Base-by-base conservation (phyloP, 192 early-diverging fungal genomes). In the Funneliformis geosporum region DNA sequence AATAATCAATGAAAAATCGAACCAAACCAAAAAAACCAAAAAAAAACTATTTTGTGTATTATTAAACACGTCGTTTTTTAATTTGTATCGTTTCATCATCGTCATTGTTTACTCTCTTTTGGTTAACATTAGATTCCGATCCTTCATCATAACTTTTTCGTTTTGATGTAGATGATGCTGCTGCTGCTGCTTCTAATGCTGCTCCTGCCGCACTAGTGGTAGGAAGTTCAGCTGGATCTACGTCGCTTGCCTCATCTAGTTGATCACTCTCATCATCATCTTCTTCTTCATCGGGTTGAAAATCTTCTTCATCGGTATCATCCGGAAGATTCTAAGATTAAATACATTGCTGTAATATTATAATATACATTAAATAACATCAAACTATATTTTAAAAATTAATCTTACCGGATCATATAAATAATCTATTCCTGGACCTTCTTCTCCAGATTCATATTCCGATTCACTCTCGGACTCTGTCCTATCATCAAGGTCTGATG, bases 391-490 rank as follows among this genome's bases (percentile, higher is more conserved):
- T 18, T 9, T 0, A 18, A 55, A 18, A 55, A 55, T 55, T 55
- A 55, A 18, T 6, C 50, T 55, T 55, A 55, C 50, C 50, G 50
- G 50, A 6, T 55, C 50, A n/a, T 21, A 16, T 55, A 55, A 55
- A 55, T 55, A 55, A 21, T 55, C 50, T 55, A 55, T 55, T 55
- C 50, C 50, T 21, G 50, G 50, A 7, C 50, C 50, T 42, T 68
- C 66, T 68, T 68, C 66, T 42, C 38, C 66, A 5, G 66, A 40
- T 33, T 60, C 73, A 39, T 23, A 55, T 18, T 75, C 73, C 8
- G 27, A 28, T n/a, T 75, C 73, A 25, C 66, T 40, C n/a, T 64
- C 39, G 27, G 43, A 16, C 14, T 43, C 64, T 47, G 25, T 64
- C 25, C 28, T 67, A 0, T 64, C 16, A 33, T 78, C 76, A 0